Conservation (phyloP, 2,329 filamentous ascomycete genomes). For the Tolypocladium tundrense region DNA sequence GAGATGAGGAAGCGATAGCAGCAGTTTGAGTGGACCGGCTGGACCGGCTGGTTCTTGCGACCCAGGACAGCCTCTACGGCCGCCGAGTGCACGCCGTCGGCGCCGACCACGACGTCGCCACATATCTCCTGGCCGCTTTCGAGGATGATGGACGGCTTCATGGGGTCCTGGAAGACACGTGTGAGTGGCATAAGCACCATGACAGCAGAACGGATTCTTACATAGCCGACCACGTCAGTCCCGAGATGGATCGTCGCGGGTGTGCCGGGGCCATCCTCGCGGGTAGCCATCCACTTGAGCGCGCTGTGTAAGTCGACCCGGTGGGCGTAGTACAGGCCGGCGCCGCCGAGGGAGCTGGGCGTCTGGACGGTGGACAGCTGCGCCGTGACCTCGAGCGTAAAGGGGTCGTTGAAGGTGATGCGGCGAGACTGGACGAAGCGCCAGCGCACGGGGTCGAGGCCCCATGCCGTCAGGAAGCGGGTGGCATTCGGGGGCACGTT, state of each 20-base stretch:
- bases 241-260: conserved; percentile 15
- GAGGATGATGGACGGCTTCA: conserved; percentile 16
- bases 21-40: conserved; percentile 17
- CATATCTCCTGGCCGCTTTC: conserved; percentile 14
- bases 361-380: conserved; percentile 5
- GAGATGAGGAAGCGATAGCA: conserved; percentile 27
- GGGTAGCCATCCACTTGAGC: conserved; percentile 22
- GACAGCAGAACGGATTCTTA: conserved; percentile 6
- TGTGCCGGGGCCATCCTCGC: conserved; percentile 11
- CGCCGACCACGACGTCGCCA: conserved; percentile 30
- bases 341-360: conserved; percentile 14
- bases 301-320: conserved; percentile 29
- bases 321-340: conserved; percentile 24
- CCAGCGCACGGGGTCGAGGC: conserved; percentile 18
- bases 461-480: conserved; percentile 24
- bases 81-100: conserved; percentile 31
- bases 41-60: conserved; percentile 12
- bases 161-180: conserved; percentile 10
- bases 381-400: conserved; percentile 12
- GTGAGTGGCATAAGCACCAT: neutral
- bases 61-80: conserved; percentile 18
- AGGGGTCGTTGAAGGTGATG: conserved; percentile 12
- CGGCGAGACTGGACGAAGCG: conserved; percentile 15
- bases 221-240: conserved; percentile 15
- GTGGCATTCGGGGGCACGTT: conserved; percentile 26